phyloP scores from a whole-genome alignment of 192 early-diverging fungal species.

The Helicostylum pulchrum region DNA sequence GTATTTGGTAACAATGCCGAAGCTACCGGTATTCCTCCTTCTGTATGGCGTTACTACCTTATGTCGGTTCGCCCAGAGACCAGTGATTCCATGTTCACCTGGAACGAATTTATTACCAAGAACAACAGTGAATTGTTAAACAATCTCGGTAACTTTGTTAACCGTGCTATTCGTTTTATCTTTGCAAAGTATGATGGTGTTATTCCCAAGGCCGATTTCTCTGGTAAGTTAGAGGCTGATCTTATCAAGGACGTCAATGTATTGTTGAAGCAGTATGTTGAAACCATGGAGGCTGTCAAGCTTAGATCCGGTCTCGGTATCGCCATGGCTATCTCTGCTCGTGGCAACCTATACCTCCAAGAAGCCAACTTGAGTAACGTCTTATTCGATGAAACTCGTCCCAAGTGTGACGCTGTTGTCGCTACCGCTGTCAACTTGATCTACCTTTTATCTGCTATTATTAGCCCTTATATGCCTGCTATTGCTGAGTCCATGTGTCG shows the following conservation, averaged over 20 bases:
- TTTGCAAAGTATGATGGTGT: slow-evolving; percentile 86
- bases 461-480: slow-evolving; percentile 92
- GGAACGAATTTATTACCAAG: slow-evolving; percentile 87
- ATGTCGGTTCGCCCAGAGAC: slow-evolving; percentile 91
- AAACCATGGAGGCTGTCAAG: slow-evolving; percentile 79
- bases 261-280: slow-evolving; percentile 71
- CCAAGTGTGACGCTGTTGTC: slow-evolving; percentile 86
- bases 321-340: slow-evolving; percentile 93
- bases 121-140: slow-evolving; percentile 96
- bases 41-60: slow-evolving; percentile 98
- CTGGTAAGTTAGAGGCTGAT: slow-evolving; percentile 59
- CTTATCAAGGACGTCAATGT: slow-evolving; percentile 83
- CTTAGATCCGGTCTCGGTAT: slow-evolving; percentile 75
- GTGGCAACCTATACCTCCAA: slow-evolving; percentile 94
- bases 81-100: slow-evolving; percentile 87
- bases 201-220: slow-evolving; percentile 60
- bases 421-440: slow-evolving; percentile 79
- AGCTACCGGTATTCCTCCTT: slow-evolving; percentile 83
- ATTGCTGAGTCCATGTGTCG: slow-evolving; percentile 74
- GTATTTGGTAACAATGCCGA: slow-evolving; percentile 96
- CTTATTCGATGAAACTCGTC: slow-evolving; percentile 73
- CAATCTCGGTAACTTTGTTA: slow-evolving; percentile 97
- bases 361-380: slow-evolving; percentile 89
- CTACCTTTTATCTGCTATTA: slow-evolving; percentile 83
- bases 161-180: slow-evolving; percentile 93